These are phyloP conservation scores for Tolypocladium paradoxum DNA, from an alignment of 2,329 filamentous ascomycete genomes.

Conservation along the genomic window DNA sequence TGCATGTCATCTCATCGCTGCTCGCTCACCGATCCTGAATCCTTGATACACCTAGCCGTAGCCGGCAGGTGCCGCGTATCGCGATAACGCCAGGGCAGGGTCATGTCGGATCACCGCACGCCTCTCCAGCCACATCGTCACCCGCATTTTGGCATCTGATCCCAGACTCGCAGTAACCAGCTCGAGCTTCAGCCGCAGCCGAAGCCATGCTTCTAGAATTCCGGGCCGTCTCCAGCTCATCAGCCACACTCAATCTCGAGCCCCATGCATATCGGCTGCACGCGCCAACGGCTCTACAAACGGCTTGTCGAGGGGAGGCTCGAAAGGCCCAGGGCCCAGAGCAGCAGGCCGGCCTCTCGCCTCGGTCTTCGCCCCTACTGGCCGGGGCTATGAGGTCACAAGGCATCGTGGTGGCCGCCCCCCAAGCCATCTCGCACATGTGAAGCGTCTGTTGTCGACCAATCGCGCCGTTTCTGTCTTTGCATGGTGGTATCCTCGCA, in stretches of 20 bases:
- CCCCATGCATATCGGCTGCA: too few relatives aligned
- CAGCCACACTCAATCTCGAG: too few relatives aligned
- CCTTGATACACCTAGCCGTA: neutral
- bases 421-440: neutral
- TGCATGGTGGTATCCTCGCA: neutral
- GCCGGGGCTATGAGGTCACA: neutral
- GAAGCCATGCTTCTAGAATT: neutral
- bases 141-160: neutral
- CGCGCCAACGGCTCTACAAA: neutral
- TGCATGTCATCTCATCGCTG: too few relatives aligned
- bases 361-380: neutral
- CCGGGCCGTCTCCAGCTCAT: neutral
- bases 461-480: neutral
- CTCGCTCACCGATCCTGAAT: too few relatives aligned
- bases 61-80: neutral
- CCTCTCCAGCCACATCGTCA: neutral
- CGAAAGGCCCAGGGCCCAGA: neutral
- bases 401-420: neutral
- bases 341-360: neutral
- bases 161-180: too few relatives aligned
- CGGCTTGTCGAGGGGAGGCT: neutral
- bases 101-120: too few relatives aligned
- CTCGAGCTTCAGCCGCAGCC: neutral
- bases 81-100: too few relatives aligned
- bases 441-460: neutral